Conservation (phyloP, 768 basidiomycete species). For the Lentinula aciculospora region DNA sequence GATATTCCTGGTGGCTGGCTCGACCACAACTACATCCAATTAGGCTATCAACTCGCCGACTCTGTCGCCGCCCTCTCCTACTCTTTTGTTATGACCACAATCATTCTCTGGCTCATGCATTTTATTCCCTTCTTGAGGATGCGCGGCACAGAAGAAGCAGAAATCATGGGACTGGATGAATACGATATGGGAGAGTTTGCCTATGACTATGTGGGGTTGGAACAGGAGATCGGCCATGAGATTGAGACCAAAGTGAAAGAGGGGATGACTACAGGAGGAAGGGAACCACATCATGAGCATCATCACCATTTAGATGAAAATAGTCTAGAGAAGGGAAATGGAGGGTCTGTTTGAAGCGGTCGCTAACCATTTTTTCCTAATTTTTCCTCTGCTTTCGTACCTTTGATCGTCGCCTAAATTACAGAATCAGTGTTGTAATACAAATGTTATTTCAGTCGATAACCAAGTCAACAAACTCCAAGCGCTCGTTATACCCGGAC, state of each 20-base stretch:
- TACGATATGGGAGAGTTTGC: conserved; percentile 87
- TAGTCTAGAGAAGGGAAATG: conserved; percentile 3
- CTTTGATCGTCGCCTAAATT: no score
- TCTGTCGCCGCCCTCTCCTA: conserved; percentile 60
- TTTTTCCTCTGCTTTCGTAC: no score
- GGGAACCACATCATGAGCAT: conserved; percentile 26
- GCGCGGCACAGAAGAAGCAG: conserved; percentile 51
- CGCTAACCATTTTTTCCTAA: no score
- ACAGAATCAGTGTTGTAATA: no score
- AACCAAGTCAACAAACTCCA: no score
- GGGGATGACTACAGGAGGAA: conserved; percentile 20
- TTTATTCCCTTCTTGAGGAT: conserved; percentile 76
- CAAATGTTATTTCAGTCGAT: no score
- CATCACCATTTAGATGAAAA: neutral
- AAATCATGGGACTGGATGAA: conserved; percentile 86
- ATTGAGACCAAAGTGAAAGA: conserved; percentile 13
- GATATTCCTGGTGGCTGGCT: conserved; percentile 81
- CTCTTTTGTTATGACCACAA: conserved; percentile 58
- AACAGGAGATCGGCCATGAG: conserved; percentile 45
- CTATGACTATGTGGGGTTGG: conserved; percentile 81
- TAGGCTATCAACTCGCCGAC: conserved; percentile 82
- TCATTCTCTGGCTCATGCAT: conserved; percentile 88
- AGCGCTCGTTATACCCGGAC: no score
- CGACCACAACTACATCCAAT: conserved; percentile 74
- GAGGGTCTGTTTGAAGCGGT: neutral